Percentiles rank a stretch among this genome's conserved stretches.
Evolutionary conservation across 2,329 filamentous ascomycete genomes (phyloP).

Genomic region (Penicillium rolfsii): DNA sequence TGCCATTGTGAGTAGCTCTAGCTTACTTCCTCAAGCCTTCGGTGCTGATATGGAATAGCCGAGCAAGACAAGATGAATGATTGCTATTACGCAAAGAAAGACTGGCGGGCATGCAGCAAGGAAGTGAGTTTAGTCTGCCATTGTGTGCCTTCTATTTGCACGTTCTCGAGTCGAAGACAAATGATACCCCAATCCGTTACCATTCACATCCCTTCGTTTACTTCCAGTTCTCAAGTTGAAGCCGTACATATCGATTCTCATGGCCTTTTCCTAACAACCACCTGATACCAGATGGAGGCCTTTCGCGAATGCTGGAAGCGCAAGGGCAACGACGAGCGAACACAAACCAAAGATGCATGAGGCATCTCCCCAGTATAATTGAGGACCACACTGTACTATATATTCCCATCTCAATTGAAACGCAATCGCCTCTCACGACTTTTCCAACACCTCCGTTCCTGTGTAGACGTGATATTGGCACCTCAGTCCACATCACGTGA

Average conservation of each 20-base stretch:
- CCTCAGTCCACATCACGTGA: constrained; percentile 31
- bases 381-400: background rate
- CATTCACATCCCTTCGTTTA: background rate
- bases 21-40: constrained; percentile 7
- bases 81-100: constrained; percentile 94
- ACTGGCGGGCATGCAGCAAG: constrained; percentile 85
- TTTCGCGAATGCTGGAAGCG: constrained; percentile 92
- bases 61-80: constrained; percentile 92
- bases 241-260: background rate
- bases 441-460: background rate
- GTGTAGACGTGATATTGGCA: constrained; percentile 1
- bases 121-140: constrained; percentile 66
- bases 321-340: constrained; percentile 83
- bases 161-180: background rate
- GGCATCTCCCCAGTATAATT: background rate
- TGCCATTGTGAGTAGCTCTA: constrained; percentile 70
- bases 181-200: background rate
- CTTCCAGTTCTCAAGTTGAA: background rate
- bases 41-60: constrained; percentile 54
- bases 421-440: constrained; percentile 1
- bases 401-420: background rate
- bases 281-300: constrained; percentile 71
- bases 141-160: background rate
- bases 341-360: constrained; percentile 70
- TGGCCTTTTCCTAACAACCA: background rate